Conservation (phyloP, 768 basidiomycete species). For the Amanita pseudoporphyria region DNA sequence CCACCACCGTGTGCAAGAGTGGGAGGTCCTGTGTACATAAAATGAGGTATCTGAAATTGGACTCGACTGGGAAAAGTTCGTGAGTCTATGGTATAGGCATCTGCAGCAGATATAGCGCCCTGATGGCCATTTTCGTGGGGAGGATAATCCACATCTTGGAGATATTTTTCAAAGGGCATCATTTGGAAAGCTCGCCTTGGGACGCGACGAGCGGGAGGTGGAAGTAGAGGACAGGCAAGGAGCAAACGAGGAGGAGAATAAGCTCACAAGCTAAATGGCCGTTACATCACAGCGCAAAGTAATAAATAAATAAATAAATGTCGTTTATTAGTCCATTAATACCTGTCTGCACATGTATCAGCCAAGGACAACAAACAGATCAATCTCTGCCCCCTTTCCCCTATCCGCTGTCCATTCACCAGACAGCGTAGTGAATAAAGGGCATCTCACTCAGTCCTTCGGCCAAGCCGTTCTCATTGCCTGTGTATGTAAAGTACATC, state of each 20-base stretch:
- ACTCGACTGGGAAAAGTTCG: conserved; percentile 10
- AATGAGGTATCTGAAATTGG: conserved; percentile 55
- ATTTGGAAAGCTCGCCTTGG: not conserved
- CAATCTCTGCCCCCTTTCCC: conserved; percentile 76
- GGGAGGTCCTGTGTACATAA: conserved; percentile 48
- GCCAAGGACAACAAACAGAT: conserved; percentile 17
- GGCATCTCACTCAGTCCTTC: conserved; percentile 19
- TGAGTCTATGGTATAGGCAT: too few relatives aligned
- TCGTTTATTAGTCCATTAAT: conserved; percentile 6
- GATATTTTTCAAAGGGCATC: conserved; percentile 31
- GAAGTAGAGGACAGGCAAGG: conserved; percentile 5
- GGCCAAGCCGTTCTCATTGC: not conserved
- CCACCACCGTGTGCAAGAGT: conserved; percentile 64
- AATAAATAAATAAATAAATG: conserved; percentile 1
- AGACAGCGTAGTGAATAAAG: conserved; percentile 72
- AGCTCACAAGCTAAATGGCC: conserved; percentile 6
- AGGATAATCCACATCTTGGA: conserved; percentile 16
- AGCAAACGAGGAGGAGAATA: conserved; percentile 7
- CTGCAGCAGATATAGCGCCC: not conserved
- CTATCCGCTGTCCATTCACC: conserved; percentile 51
- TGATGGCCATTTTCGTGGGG: conserved; percentile 8
- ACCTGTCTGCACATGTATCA: not conserved
- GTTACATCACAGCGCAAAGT: conserved; percentile 2
- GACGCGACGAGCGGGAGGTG: not conserved
- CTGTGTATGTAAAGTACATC: conserved; percentile 12